These are phyloP conservation scores for Chalaropsis ovoidea DNA, from an alignment of 2,329 filamentous ascomycete genomes.

Conservation along the genomic window DNA sequence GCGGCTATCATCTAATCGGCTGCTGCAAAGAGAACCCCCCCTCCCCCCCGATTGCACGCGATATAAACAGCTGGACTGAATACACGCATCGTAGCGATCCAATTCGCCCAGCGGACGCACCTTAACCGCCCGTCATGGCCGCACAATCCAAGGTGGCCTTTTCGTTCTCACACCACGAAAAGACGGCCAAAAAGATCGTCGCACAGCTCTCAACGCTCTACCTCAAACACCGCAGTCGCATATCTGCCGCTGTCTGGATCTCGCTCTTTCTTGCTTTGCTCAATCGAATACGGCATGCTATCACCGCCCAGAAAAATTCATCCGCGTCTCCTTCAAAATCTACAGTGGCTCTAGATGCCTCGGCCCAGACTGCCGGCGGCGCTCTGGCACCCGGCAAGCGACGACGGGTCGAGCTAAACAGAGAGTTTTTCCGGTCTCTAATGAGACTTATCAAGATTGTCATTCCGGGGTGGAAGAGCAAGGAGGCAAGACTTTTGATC, in stretches of 20 bases:
- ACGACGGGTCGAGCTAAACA: slow-evolving; percentile 84
- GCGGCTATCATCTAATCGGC: not conserved
- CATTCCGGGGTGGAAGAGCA: slow-evolving; percentile 79
- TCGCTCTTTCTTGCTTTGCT: slow-evolving; percentile 69
- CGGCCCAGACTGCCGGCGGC: slow-evolving; percentile 20
- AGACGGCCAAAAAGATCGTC: slow-evolving; percentile 55
- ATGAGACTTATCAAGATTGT: slow-evolving; percentile 73
- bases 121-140: slow-evolving; percentile 46
- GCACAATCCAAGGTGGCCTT: slow-evolving; percentile 59
- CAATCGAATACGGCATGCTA: slow-evolving; percentile 81
- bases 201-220: slow-evolving; percentile 62
- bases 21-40: not conserved
- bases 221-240: slow-evolving; percentile 65
- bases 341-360: slow-evolving; percentile 38
- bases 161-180: slow-evolving; percentile 37
- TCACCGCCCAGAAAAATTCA: slow-evolving; percentile 85
- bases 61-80: not conserved
- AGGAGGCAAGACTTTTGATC: slow-evolving; percentile 73
- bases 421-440: slow-evolving; percentile 67
- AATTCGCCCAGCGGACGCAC: no score
- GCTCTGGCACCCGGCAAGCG: slow-evolving; percentile 38
- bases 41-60: not conserved
- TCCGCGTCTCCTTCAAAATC: slow-evolving; percentile 56
- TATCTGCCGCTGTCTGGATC: slow-evolving; percentile 75
- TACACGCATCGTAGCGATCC: no score